A percentile compares a stretch with the other conserved stretches of the same genome.
Evolutionary conservation across 371 early-diverging fungal genomes (phyloP).

Genomic region (Lichtheimia corymbifera): DNA sequence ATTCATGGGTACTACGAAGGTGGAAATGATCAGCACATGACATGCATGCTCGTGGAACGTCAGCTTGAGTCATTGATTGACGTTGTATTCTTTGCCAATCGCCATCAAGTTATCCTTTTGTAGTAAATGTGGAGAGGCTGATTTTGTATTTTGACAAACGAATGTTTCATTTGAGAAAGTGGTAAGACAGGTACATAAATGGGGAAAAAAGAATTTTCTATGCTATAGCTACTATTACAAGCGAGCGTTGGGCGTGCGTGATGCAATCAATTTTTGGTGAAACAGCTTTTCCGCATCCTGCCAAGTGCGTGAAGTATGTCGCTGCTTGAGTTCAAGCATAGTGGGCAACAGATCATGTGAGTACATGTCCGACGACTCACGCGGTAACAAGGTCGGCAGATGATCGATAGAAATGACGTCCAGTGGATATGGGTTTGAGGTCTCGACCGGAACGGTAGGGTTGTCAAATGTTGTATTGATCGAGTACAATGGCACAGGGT

Average conservation of each 20-base stretch:
- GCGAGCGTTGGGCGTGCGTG: conserved; percentile 13
- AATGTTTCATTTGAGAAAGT: too few species aligned
- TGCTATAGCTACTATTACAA: too few species aligned
- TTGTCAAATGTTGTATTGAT: conserved; percentile 93
- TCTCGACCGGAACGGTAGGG: conserved; percentile 74
- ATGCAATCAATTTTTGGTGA: conserved; percentile 68
- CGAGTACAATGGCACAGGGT: conserved; percentile 94
- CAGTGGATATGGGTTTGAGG: conserved; percentile 66
- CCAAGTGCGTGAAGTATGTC: conserved; percentile 80
- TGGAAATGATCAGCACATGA: too few species aligned
- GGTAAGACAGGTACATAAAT: too few species aligned
- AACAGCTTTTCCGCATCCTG: conserved; percentile 81
- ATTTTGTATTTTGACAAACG: too few species aligned
- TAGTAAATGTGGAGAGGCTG: too few species aligned
- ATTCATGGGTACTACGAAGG: too few species aligned
- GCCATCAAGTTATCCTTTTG: too few species aligned
- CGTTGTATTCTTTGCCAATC: too few species aligned
- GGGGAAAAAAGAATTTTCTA: too few species aligned
- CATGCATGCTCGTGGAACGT: too few species aligned
- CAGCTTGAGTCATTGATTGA: too few species aligned
- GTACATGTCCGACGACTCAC: conserved; percentile 90
- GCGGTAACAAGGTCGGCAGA: conserved; percentile 90
- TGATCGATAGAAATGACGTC: conserved; percentile 96
- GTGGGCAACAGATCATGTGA: conserved; percentile 84
- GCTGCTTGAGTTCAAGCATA: conserved; percentile 66